Conservation (phyloP, 257 asterid species). For the Solanum tacnaense region DNA sequence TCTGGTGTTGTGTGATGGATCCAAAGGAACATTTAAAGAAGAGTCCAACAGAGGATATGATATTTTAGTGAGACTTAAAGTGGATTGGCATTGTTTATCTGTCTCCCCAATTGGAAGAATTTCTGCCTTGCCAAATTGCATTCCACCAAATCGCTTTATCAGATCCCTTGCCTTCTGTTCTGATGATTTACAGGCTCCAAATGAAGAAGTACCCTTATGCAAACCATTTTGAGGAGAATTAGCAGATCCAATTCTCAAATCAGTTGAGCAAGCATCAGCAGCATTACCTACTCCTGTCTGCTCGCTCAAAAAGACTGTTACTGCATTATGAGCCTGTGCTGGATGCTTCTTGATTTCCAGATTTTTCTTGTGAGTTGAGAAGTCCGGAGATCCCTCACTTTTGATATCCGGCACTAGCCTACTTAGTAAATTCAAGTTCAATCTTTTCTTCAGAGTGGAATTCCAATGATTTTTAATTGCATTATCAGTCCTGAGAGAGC, state of each 20-base stretch:
- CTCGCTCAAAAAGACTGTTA: constrained; percentile 1
- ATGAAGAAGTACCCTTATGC: constrained; percentile 11
- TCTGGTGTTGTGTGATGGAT: background rate
- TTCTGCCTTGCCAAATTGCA: constrained; percentile 12
- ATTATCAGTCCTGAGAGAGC: constrained; percentile 54
- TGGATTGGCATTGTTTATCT: constrained; percentile 7
- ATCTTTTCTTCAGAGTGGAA: constrained; percentile 48
- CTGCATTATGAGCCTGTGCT: constrained; percentile 5
- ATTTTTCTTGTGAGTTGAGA: constrained; percentile 12
- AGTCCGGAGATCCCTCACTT: constrained; percentile 10
- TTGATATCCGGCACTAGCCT: constrained; percentile 13
- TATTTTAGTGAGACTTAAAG: constrained; percentile 2
- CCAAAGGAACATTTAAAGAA: constrained; percentile 3
- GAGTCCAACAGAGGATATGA: constrained; percentile 5
- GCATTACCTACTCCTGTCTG: constrained; percentile 6
- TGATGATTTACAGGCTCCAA: constrained; percentile 10
- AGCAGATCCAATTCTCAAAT: constrained; percentile 23
- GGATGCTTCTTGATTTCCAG: constrained; percentile 6
- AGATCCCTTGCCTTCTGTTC: constrained; percentile 12
- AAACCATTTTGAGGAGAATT: constrained; percentile 8
- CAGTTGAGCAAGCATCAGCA: constrained; percentile 31
- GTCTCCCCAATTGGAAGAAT: constrained; percentile 3
- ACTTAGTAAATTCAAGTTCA: constrained; percentile 31
- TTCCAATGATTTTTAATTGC: constrained; percentile 84
- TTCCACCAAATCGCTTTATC: constrained; percentile 9